Evolutionary conservation across 805 yeast species (phyloP).

Genomic region (Starmera pachycereana): DNA sequence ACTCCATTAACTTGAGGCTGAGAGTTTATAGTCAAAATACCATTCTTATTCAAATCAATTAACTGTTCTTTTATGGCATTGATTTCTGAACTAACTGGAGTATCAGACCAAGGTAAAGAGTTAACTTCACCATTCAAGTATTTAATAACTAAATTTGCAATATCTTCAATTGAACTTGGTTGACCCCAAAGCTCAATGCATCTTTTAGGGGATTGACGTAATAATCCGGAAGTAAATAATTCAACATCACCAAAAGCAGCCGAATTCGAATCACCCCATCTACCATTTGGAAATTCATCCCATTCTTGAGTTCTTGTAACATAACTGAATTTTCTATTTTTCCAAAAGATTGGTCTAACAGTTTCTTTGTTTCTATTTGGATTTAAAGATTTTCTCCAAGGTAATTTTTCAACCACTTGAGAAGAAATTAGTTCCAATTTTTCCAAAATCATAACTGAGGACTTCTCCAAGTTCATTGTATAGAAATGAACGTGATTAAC

Average conservation of each 20-base stretch:
- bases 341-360: slow-evolving; percentile 95
- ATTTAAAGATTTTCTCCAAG: slow-evolving; percentile 90
- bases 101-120: slow-evolving; percentile 91
- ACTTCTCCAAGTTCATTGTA: slow-evolving; percentile 93
- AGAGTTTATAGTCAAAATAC: slow-evolving; percentile 78
- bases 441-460: slow-evolving; percentile 83
- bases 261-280: slow-evolving; percentile 97
- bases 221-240: slow-evolving; percentile 64
- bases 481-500: slow-evolving; percentile 89
- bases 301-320: slow-evolving; percentile 84
- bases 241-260: slow-evolving; percentile 95
- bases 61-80: slow-evolving; percentile 48
- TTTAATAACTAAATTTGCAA: slow-evolving; percentile 51
- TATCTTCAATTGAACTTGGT: slow-evolving; percentile 51
- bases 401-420: slow-evolving; percentile 30
- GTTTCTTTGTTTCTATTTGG: slow-evolving; percentile 71
- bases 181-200: slow-evolving; percentile 84
- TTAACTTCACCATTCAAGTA: slow-evolving; percentile 63
- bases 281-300: slow-evolving; percentile 98
- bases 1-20: slow-evolving; percentile 89
- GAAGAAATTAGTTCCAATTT: slow-evolving; percentile 44
- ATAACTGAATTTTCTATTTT: slow-evolving; percentile 83
- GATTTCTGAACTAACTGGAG: slow-evolving; percentile 75
- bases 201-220: slow-evolving; percentile 73
- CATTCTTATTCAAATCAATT: slow-evolving; percentile 51